These are phyloP conservation scores for Skeletonema costatum DNA, from an alignment of 108 stramenopile genomes.

Conservation along the genomic window DNA sequence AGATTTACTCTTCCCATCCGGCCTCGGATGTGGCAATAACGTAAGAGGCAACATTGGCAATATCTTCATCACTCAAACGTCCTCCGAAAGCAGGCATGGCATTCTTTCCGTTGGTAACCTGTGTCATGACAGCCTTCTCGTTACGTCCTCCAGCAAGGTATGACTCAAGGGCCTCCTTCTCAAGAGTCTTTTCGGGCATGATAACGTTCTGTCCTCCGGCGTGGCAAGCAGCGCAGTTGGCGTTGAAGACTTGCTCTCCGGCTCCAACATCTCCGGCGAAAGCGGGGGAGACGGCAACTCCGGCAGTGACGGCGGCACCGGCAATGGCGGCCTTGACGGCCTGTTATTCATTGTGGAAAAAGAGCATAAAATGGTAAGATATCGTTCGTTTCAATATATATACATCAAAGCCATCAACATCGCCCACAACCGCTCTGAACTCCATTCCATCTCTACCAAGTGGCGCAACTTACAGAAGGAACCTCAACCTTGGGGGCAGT, in stretches of 20 bases:
- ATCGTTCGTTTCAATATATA: conserved; percentile 6
- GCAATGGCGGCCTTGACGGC: conserved; percentile 64
- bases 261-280: conserved; percentile 85
- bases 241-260: conserved; percentile 90
- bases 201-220: conserved; percentile 95
- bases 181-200: conserved; percentile 93
- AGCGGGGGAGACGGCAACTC: conserved; percentile 72
- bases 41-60: conserved; percentile 89
- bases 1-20: conserved; percentile 74
- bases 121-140: conserved; percentile 82
- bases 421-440: neutral
- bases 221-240: conserved; percentile 96
- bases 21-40: conserved; percentile 80
- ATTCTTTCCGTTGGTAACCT: conserved; percentile 96
- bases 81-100: conserved; percentile 97
- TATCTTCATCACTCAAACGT: conserved; percentile 89
- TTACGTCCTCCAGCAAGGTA: conserved; percentile 88
- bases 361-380: neutral
- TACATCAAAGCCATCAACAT: neutral
- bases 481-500: conserved; percentile 43
- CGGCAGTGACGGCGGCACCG: conserved; percentile 71
- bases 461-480: conserved; percentile 50
- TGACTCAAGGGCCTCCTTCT: conserved; percentile 90
- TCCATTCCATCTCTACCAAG: neutral
- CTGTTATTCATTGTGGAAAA: conserved; percentile 8